phyloP scores from a whole-genome alignment of 257 asterid species.

The Nemophila menziesii region DNA sequence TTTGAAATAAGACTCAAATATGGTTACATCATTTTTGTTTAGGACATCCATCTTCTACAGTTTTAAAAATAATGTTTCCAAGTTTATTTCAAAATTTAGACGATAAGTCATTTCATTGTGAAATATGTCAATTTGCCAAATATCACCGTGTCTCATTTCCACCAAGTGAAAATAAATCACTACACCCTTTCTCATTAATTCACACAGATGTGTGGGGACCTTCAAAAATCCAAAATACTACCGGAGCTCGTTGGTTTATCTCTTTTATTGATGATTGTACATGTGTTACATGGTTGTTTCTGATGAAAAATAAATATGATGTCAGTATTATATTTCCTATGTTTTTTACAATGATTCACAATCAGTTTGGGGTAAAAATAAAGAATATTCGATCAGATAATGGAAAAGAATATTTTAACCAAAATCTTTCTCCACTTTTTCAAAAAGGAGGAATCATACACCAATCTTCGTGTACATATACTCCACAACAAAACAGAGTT shows the following conservation, averaged over 20 bases:
- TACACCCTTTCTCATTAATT: neutral
- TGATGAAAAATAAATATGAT: too few species aligned
- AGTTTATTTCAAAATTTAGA: neutral
- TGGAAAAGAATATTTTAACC: neutral
- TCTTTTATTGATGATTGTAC: too few species aligned
- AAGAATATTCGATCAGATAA: neutral
- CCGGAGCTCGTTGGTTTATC: too few species aligned
- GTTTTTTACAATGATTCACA: neutral
- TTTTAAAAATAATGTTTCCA: neutral
- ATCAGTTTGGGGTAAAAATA: neutral
- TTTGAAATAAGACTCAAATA: neutral
- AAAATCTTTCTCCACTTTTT: neutral
- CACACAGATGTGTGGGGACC: neutral
- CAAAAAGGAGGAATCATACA: neutral
- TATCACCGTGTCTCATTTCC: neutral
- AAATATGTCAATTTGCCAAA: neutral
- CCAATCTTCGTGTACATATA: neutral
- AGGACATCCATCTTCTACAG: neutral
- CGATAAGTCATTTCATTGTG: neutral
- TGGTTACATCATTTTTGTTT: neutral
- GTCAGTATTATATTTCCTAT: neutral
- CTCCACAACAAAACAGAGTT: neutral
- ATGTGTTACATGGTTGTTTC: too few species aligned
- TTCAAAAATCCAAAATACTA: too few species aligned
- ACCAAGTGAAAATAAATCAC: neutral